Evolutionary conservation across 2,329 filamentous ascomycete species (phyloP), one percentile per base, ranked within the genome.

Genomic region (Scedosporium boydii): DNA sequence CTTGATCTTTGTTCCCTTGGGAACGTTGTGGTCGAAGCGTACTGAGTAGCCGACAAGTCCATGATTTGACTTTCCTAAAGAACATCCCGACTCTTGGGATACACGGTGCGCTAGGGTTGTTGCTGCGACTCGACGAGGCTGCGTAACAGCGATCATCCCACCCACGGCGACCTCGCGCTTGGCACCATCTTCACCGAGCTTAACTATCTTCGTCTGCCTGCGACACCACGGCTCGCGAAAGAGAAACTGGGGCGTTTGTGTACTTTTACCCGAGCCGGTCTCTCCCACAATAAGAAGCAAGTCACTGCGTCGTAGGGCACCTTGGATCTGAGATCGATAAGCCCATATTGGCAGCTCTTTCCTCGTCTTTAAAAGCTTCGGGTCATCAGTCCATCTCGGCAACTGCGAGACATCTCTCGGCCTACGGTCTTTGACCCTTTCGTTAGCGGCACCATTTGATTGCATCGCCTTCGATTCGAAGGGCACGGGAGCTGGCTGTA

Each of bases 221-320:
- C 78, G 80, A 72, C 92, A 96, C 92, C 93, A 98, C 6, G 84
- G 76, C 70, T 97, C 90, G 27, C 78, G 74, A 56, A 88, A 84
- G 6, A 99, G 78, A 65, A 96, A 97, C 70, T 98, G 95, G 0
- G 95, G 93, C 0, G 97, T 87, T 74, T 99, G 95, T 0, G 95
- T 99, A 77, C 90, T 96, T 76, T 99, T 99, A 71, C 95, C 95
- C 14, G 91, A 96, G 72, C 95, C 95, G 0, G 95, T 99, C 74
- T 98, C 93, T 77, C 93, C 93, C 2, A 95, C 88, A 14, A 99
- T 78, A 0, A 99, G 81, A 60, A 99, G 82, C 1, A 96, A 85
- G 69, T 96, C 85, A 65, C 85, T 86, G 4, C 71, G 69, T 12
- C 78, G 78, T 6, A 96, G 76, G 2, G 83, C 79, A 16, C 79